Evolutionary conservation across 208 protist species (phyloP).

Genomic region (Tritrichomonas foetus): DNA sequence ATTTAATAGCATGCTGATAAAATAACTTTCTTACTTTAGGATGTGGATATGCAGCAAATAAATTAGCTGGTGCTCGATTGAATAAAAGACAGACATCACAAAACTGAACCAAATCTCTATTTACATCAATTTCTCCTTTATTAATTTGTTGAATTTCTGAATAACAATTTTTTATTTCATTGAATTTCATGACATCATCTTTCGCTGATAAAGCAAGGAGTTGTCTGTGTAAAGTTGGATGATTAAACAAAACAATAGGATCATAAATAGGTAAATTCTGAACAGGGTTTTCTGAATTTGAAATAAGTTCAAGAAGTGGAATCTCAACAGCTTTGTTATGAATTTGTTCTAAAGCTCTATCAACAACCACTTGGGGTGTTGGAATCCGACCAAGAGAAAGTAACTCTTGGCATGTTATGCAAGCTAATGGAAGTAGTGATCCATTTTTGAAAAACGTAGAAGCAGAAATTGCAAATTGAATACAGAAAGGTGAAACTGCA

Average conservation of each 20-base stretch:
- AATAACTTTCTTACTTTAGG: neutral
- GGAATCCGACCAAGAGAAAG: neutral
- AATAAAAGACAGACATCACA: neutral
- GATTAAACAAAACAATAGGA: neutral
- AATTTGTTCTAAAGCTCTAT: neutral
- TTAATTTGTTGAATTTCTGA: neutral
- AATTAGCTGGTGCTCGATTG: neutral
- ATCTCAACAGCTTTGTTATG: neutral
- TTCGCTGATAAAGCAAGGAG: neutral
- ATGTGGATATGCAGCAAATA: constrained; percentile 16
- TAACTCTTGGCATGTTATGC: neutral
- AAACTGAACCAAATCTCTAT: neutral
- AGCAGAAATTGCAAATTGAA: neutral
- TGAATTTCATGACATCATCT: neutral
- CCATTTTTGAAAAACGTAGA: neutral
- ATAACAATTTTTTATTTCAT: neutral
- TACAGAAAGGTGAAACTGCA: neutral
- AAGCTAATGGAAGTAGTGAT: neutral
- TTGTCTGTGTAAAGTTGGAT: neutral
- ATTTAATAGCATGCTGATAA: neutral
- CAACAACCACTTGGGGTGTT: neutral
- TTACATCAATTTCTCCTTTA: neutral
- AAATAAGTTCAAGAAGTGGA: neutral
- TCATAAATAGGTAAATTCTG: neutral
- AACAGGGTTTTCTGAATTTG: neutral